Conservation (phyloP, 805 yeast species). For the Ogataea pini region DNA sequence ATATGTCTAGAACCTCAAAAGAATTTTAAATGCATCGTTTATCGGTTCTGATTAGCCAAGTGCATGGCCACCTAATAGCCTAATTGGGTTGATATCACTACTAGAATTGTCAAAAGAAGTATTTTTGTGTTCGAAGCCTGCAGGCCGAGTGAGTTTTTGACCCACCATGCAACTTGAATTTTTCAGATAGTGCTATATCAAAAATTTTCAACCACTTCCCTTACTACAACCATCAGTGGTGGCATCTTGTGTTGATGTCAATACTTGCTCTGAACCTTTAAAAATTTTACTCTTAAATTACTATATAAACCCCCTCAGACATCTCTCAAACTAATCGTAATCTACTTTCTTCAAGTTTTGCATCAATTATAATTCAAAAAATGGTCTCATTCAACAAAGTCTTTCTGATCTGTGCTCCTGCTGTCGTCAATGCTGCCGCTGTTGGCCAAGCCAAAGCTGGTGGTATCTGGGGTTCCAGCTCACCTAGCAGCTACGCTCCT, state of each 20-base stretch:
- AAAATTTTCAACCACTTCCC: slow-evolving; percentile 6
- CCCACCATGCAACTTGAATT: not conserved
- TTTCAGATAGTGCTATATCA: not conserved
- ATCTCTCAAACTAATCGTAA: not conserved
- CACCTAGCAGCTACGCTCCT: slow-evolving; percentile 6
- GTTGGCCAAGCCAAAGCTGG: slow-evolving; percentile 17
- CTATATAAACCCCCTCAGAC: not conserved
- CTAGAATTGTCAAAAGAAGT: not conserved
- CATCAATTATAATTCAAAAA: slow-evolving; percentile 6
- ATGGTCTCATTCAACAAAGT: slow-evolving; percentile 21
- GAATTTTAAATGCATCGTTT: not conserved
- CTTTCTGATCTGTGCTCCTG: slow-evolving; percentile 14
- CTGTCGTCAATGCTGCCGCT: slow-evolving; percentile 14
- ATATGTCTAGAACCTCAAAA: slow-evolving; percentile 1
- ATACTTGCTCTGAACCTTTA: not conserved
- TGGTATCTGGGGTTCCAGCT: slow-evolving; percentile 14
- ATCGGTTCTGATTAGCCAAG: not conserved
- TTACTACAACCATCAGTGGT: not conserved
- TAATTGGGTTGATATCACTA: not conserved
- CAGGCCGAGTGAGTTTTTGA: not conserved
- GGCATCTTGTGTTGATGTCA: not conserved
- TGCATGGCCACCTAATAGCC: not conserved
- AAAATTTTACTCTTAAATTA: not conserved
- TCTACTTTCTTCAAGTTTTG: not conserved
- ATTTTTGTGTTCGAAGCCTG: not conserved